Conservation (phyloP, 257 asterid species). For the Nicotiana tabacum region DNA sequence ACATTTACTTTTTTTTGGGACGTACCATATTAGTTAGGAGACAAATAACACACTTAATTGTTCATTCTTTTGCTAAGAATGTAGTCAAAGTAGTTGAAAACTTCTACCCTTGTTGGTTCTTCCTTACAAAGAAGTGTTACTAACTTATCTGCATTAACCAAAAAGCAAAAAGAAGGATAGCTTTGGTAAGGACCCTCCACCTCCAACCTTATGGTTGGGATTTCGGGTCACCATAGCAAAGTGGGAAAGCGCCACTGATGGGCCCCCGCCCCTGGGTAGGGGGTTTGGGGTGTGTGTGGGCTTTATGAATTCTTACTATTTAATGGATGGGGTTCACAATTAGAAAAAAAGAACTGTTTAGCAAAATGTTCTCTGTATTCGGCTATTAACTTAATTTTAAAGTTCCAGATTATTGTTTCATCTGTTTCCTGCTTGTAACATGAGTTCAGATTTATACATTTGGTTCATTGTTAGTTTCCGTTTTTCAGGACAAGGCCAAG, state of each 20-base stretch:
- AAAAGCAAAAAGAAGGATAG: neutral
- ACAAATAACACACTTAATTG: neutral
- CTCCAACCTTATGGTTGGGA: neutral
- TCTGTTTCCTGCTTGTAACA: neutral
- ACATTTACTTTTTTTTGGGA: neutral
- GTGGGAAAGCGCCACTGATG: neutral
- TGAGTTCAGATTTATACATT: neutral
- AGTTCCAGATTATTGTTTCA: neutral
- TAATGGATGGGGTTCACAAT: neutral
- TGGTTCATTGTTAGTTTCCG: neutral
- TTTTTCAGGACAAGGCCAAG: constrained; percentile 74
- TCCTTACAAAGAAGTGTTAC: neutral
- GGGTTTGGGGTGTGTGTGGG: neutral
- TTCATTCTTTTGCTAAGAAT: neutral
- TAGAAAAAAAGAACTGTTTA: neutral
- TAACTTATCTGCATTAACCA: neutral
- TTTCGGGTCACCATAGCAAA: neutral
- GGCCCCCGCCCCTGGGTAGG: neutral
- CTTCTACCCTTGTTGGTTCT: neutral
- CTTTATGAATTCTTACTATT: neutral
- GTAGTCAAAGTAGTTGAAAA: neutral
- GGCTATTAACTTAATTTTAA: neutral
- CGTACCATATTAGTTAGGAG: neutral
- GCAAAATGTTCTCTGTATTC: neutral
- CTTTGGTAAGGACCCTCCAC: neutral